Evolutionary conservation across 495 filamentous ascomycete species (phyloP).

Genomic region (Neurospora tetrasperma): DNA sequence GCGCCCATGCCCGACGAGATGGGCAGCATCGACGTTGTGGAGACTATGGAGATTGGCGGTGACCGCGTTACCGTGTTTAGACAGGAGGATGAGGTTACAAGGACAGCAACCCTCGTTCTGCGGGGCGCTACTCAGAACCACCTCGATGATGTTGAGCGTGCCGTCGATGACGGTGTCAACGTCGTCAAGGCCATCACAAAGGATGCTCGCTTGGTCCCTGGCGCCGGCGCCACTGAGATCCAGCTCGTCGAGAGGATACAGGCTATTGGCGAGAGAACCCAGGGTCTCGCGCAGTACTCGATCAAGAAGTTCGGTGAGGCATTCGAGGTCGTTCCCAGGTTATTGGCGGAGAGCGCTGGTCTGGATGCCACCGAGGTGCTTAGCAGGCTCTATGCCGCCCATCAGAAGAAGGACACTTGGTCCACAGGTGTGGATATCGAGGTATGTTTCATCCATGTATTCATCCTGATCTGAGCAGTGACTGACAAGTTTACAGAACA

Average conservation of each 20-base stretch:
- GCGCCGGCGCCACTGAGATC: slow-evolving; percentile 92
- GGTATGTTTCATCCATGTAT: slow-evolving; percentile 25
- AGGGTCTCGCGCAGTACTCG: slow-evolving; percentile 83
- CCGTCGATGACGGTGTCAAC: slow-evolving; percentile 97
- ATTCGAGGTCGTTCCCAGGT: slow-evolving; percentile 92
- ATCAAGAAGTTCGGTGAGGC: slow-evolving; percentile 97
- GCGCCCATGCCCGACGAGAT: slow-evolving; percentile 99
- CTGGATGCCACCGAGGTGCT: slow-evolving; percentile 94
- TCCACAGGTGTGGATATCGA: slow-evolving; percentile 90
- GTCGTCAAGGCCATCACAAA: slow-evolving; percentile 97
- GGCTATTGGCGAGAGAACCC: slow-evolving; percentile 79
- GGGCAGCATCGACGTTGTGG: slow-evolving; percentile 88
- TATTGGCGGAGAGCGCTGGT: slow-evolving; percentile 86
- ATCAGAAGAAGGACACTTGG: slow-evolving; percentile 80
- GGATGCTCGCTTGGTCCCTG: slow-evolving; percentile 82
- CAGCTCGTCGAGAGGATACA: slow-evolving; percentile 88
- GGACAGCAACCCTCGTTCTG: slow-evolving; percentile 90
- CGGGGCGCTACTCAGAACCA: slow-evolving; percentile 96
- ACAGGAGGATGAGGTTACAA: slow-evolving; percentile 85
- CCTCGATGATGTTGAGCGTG: slow-evolving; percentile 93
- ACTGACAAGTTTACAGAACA: slow-evolving; percentile 38
- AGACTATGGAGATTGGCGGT: slow-evolving; percentile 96
- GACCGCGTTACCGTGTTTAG: slow-evolving; percentile 98
- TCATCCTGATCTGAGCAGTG: neutral
- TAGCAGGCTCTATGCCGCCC: slow-evolving; percentile 82